A percentile compares a stretch with the other conserved stretches of the same genome.
Evolutionary conservation across 306 rosid species (phyloP).

Genomic region (Adenanthera pavonina): DNA sequence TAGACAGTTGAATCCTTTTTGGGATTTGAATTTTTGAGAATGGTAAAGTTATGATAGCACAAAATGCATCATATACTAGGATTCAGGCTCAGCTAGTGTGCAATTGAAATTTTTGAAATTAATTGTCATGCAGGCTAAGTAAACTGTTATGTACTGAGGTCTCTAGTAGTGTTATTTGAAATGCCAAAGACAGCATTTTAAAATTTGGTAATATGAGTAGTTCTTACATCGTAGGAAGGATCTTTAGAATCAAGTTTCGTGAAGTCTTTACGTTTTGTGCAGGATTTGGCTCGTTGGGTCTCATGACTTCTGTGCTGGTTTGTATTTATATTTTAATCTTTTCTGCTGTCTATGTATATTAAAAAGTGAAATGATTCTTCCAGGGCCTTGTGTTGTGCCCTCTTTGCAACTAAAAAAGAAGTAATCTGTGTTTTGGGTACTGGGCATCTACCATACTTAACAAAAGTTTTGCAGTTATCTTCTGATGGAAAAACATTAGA

Average conservation of each 20-base stretch:
- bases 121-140: background rate
- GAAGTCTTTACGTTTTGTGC: conserved; percentile 46
- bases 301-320: conserved; percentile 96
- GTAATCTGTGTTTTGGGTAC: background rate
- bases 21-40: conserved; percentile 11
- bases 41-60: background rate
- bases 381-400: background rate
- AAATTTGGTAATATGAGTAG: conserved; percentile 8
- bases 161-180: background rate
- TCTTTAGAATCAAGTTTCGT: conserved; percentile 34
- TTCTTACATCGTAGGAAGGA: conserved; percentile 25
- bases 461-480: conserved; percentile 68
- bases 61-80: conserved; percentile 10
- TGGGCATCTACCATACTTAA: background rate
- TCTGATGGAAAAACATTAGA: conserved; percentile 97
- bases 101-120: conserved; percentile 1
- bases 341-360: background rate
- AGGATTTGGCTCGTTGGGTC: conserved; percentile 99
- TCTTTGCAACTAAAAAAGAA: background rate
- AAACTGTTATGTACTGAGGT: background rate
- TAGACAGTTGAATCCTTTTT: conserved; percentile 2
- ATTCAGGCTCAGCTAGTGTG: conserved; percentile 12
- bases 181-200: conserved; percentile 17
- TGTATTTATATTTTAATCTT: conserved; percentile 32
- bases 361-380: background rate